Evolutionary conservation across 192 early-diverging fungal species (phyloP).

Genomic region (Chytriomyces hyalinus): DNA sequence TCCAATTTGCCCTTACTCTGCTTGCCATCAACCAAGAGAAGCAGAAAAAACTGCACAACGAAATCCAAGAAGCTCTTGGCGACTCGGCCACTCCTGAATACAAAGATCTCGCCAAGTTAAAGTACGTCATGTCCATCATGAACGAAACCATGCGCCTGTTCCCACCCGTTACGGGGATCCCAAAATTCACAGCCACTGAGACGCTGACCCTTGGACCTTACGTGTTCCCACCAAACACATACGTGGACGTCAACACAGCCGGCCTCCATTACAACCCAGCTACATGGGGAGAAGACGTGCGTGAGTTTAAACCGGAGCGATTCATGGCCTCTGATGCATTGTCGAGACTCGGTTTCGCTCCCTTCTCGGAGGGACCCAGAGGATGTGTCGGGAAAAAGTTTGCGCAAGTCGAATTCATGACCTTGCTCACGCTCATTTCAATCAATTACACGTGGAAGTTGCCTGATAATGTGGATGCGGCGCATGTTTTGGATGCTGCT

Average conservation of each 20-base stretch:
- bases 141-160: constrained; percentile 47
- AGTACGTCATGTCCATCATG: constrained; percentile 41
- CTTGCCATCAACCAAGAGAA: constrained; percentile 51
- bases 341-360: constrained; percentile 29
- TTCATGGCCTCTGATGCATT: not conserved
- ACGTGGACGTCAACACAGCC: constrained; percentile 11
- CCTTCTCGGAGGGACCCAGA: constrained; percentile 40
- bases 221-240: constrained; percentile 25
- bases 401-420: constrained; percentile 44
- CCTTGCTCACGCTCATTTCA: constrained; percentile 28
- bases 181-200: constrained; percentile 34
- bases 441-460: constrained; percentile 13
- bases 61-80: constrained; percentile 35
- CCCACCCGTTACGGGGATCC: constrained; percentile 40
- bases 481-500: not conserved
- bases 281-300: constrained; percentile 20
- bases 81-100: constrained; percentile 17
- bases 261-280: constrained; percentile 27
- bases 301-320: constrained; percentile 19
- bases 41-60: constrained; percentile 49
- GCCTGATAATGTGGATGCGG: not conserved
- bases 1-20: constrained; percentile 48
- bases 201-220: constrained; percentile 3
- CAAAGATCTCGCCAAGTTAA: constrained; percentile 29
- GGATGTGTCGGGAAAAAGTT: constrained; percentile 50